Base-by-base conservation (phyloP, 1,284 basidiomycete species). In the Leccinum subrobustum region DNA sequence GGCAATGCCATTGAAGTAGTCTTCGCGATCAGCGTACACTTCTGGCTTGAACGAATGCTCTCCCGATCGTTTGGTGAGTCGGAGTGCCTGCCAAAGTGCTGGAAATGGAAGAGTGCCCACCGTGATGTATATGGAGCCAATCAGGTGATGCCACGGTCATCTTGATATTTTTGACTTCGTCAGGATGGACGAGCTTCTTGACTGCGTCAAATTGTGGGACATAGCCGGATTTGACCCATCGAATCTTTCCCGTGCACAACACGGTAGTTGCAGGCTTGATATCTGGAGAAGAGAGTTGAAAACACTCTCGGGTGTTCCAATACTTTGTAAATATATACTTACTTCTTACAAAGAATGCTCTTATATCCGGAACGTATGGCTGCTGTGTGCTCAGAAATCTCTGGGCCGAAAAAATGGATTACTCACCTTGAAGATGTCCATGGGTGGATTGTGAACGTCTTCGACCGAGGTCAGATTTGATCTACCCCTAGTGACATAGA, bases 51-150 rank as follows among this genome's bases (percentile, higher is more conserved):
- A 70, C 2, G 68, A 64, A 31, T 70, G 57, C n/a, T 70, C 58
- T 20, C 70, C 71, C 65, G 33, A 18, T 42, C 3, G 8, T 39
- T 16, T 4, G 11, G 16, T 63, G 33, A 63, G 53, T 55, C 29
- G 7, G 1, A 8, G 2, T 37, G 20, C 4, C 11, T 12, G 14
- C 3, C 2, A 3, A 31, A 37, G 9, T 3, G 14, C n/a, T 4
- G 2, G 23, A 6, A 50, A 33, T 14, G 12, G 9, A 48, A 7
- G 27, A 16, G 2, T 12, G 11, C 60, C 5, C 78, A 58, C 87
- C 87, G 69, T 89, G 87, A 29, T 85, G 83, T 56, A 91, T 81
- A 71, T 91, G 88, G 73, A 85, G 89, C 90, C 89, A 91, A 25
- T 86, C 84, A 2, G 90, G 90, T 1, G 87, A 83, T 65, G 85